phyloP scores from a whole-genome alignment of 768 basidiomycete genomes.

The Clitopilus passeckerianus region DNA sequence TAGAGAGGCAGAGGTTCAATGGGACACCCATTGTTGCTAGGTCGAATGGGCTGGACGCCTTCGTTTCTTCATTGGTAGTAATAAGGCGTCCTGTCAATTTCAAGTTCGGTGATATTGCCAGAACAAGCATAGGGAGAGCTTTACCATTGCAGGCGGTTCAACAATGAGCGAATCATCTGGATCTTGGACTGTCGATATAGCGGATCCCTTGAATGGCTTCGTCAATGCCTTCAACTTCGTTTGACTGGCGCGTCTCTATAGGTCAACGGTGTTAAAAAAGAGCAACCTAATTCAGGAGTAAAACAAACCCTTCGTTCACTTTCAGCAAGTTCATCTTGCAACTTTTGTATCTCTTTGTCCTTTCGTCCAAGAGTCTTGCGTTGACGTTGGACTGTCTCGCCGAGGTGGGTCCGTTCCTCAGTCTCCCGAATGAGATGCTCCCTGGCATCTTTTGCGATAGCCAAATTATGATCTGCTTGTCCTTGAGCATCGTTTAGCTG shows the following conservation, averaged over 20 bases:
- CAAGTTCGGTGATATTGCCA: background rate
- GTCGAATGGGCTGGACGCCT: no score
- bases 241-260: background rate
- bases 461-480: background rate
- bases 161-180: slow-evolving; percentile 13
- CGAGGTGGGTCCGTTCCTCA: background rate
- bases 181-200: background rate
- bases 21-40: no score
- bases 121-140: background rate
- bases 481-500: background rate
- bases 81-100: background rate
- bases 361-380: background rate
- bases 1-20: no score
- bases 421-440: background rate
- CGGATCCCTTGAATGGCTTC: background rate
- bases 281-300: background rate
- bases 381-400: background rate
- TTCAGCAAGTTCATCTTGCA: background rate
- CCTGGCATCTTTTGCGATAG: background rate
- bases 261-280: background rate
- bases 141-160: slow-evolving; percentile 5
- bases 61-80: background rate
- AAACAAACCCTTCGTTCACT: background rate
- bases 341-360: background rate
- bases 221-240: background rate